These are phyloP conservation scores for Cryphonectria naterciae DNA, from an alignment of 2,329 filamentous ascomycete species.

Conservation along the genomic window DNA sequence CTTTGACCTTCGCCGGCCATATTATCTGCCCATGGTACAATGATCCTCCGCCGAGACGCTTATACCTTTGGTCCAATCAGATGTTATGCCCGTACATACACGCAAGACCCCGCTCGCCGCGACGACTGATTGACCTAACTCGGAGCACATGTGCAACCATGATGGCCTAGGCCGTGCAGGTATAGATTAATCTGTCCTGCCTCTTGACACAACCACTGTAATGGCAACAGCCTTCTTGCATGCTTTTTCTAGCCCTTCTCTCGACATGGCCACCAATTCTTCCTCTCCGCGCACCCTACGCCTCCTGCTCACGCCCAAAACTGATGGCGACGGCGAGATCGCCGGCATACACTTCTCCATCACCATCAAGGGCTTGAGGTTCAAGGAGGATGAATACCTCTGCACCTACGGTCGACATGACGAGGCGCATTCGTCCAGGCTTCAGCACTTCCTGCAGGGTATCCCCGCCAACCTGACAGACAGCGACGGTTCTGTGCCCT, in stretches of 20 bases:
- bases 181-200: neutral
- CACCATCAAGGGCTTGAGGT: neutral
- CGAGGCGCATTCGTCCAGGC: neutral
- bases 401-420: conserved; percentile 5
- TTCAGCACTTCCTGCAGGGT: neutral
- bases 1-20: neutral
- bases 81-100: neutral
- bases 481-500: neutral
- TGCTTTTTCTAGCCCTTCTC: neutral
- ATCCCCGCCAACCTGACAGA: neutral
- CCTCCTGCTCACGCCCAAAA: conserved; percentile 8
- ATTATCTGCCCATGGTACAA: neutral
- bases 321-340: neutral
- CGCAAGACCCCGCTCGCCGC: neutral
- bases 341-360: neutral
- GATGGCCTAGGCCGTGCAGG: neutral
- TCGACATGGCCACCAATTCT: neutral
- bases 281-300: neutral
- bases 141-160: too few relatives aligned
- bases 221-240: neutral
- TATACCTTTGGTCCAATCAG: neutral
- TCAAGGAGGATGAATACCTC: conserved; percentile 3
- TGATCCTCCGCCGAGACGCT: neutral
- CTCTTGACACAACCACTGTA: neutral
- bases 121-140: neutral